Evolutionary conservation across 768 basidiomycete genomes (phyloP), one percentile per base, ranked within the genome.

Genomic region (Trametes coccinea): DNA sequence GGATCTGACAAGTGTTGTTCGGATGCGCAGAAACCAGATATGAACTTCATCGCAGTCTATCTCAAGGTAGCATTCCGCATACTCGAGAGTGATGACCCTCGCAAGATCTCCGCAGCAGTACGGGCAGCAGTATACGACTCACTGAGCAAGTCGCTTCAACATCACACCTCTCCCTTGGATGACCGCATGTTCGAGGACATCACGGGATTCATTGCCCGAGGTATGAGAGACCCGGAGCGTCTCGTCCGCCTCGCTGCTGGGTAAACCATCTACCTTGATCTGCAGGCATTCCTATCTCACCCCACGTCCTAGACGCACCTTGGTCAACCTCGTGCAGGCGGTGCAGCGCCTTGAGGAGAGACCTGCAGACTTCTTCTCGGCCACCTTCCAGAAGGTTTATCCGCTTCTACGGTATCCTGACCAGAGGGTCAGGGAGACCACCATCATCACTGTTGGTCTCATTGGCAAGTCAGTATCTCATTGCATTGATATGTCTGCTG

Each of bases 241-340:
- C 79, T 78, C 44, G 82, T 86, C 22, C 81, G 90, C 40, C 69
- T 92, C 14, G 76, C 79, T 63, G 87, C 90, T 53, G 91, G 90
- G 90, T 92, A 72, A 66, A 83, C 49, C 37, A 27, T 10, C 31
- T 4, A 5, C 41, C 7, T 13, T 43, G 41, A 6, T 43, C 41
- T 5, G 41, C 14, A n/a, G 14, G 10, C 41, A 14, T 43, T 16
- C 13, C 7, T 14, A 13, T 43, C n/a, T 43, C 34, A 11, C 5
- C 11, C 2, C 34, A 37, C 34, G 34, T 37, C 33, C 40, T 63
- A 86, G 84, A 4, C 80, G 80, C 65, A 78, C 81, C 4, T 68
- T 88, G 9, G 77, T 75, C 9, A 79, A 80, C 13, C 69, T 87
- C 5, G 67, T 85, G 43, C 76, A 77, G 30, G 62, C 78, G n/a